phyloP scores from a whole-genome alignment of 352 stramenopile species.

The Phytophthora cryptogea region DNA sequence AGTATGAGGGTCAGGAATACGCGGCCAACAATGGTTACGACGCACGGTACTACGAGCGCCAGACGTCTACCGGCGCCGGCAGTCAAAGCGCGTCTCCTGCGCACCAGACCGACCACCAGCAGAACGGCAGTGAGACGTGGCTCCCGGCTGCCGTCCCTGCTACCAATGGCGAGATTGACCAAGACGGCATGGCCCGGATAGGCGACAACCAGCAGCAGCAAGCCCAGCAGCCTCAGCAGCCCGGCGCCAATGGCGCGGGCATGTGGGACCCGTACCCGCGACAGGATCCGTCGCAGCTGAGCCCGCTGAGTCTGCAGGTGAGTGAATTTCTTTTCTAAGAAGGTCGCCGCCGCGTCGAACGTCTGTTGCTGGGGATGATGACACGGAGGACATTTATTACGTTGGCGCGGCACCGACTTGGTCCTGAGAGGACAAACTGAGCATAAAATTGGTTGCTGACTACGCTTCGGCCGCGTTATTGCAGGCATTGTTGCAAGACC shows the following conservation, averaged over 20 bases:
- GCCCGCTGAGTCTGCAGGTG: conserved; percentile 53
- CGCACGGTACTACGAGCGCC: conserved; percentile 44
- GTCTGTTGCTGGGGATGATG: conserved; percentile 16
- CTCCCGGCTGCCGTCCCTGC: conserved; percentile 21
- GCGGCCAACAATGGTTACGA: conserved; percentile 36
- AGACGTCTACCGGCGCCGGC: conserved; percentile 23
- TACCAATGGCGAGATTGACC: conserved; percentile 25
- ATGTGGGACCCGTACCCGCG: conserved; percentile 50
- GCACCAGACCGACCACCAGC: conserved; percentile 38
- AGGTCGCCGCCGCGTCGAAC: conserved; percentile 11
- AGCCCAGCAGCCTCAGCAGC: conserved; percentile 33
- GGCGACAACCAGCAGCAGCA: conserved; percentile 36
- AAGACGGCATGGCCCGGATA: conserved; percentile 39
- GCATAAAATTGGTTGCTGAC: conserved; percentile 39
- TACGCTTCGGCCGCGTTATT: conserved; percentile 27
- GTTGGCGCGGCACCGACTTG: conserved; percentile 15
- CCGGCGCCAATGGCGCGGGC: conserved; percentile 20
- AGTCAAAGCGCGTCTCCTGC: conserved; percentile 34
- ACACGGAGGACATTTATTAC: conserved; percentile 6
- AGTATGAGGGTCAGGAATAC: conserved; percentile 44
- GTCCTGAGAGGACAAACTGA: conserved; percentile 18
- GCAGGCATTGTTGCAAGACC: conserved; percentile 47
- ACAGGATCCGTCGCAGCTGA: conserved; percentile 46
- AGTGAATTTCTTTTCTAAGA: conserved; percentile 57
- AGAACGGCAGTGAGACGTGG: conserved; percentile 29